Base-by-base conservation (phyloP, 768 basidiomycete genomes). In the Wakefieldia striispora region DNA sequence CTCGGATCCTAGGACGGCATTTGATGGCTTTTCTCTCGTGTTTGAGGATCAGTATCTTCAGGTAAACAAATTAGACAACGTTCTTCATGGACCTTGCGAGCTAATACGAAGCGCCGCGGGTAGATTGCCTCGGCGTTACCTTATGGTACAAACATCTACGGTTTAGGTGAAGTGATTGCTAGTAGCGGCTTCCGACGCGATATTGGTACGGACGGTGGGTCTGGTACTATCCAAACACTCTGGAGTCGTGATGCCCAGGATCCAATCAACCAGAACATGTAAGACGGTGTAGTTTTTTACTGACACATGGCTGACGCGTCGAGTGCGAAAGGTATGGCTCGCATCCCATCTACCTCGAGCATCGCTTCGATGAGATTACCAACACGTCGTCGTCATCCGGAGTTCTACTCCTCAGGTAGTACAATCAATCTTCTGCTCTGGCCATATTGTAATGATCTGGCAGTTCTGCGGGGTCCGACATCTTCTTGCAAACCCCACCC, bases 41-140 rank as follows among this genome's bases (percentile, higher is more conserved):
- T 89, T 90, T 58, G 87, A 90, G 57, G 80, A 90, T 51, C 84
- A 83, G 56, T 90, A 89, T 61, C 72, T 91, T 13, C 86, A 89
- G 74, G 80, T 82, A 45, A 33, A 14, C 33, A 33, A 6, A 14
- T 3, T 16, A n/a, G n/a, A n/a, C n/a, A n/a, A n/a, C 7, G 16
- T 33, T 16, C 16, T 12, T 16, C 4, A 33, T 33, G 33, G 16
- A 6, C 33, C 33, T 14, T 14, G 33, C 14, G 33, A 16, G 14
- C 14, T 33, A 6, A 33, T 16, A 14, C 16, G 33, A 33, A 6
- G 33, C 33, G 6, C n/a, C n/a, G n/a, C n/a, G 33, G 1, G 1
- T 49, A 82, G 81, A 57, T 91, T 21, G 72, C 85, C 1, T 86
- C 85, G 3, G 75, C 82, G 0, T 70, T 91, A 7, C 86, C 88